A percentile compares a stretch with the other conserved stretches of the same genome.
phyloP scores from a whole-genome alignment of 1,139 yeast genomes.

The Yamadazyma atlantica region DNA sequence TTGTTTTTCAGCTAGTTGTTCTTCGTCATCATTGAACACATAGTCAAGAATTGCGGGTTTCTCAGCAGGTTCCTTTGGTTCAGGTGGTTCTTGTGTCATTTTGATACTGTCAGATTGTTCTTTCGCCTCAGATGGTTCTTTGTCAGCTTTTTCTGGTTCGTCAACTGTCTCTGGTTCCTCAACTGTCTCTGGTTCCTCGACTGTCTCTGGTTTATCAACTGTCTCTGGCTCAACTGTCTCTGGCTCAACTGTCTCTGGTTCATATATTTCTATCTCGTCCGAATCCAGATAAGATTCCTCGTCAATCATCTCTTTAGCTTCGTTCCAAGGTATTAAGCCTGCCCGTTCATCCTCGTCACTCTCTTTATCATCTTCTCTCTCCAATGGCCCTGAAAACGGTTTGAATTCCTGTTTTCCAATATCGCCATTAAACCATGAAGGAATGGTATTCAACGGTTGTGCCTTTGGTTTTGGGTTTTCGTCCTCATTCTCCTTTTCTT shows the following conservation, averaged over 20 bases:
- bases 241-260: background rate
- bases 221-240: background rate
- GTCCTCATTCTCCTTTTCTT: constrained; percentile 3
- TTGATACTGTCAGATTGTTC: background rate
- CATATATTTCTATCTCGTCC: constrained; percentile 6
- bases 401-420: constrained; percentile 13
- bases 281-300: constrained; percentile 4
- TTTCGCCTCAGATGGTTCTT: background rate
- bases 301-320: constrained; percentile 30
- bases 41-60: constrained; percentile 40
- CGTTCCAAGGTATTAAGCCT: constrained; percentile 51
- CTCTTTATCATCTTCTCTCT: constrained; percentile 11
- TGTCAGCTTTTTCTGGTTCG: background rate
- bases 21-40: constrained; percentile 77
- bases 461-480: background rate
- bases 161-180: background rate
- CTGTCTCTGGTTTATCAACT: too few relatives aligned
- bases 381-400: constrained; percentile 12
- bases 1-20: constrained; percentile 59
- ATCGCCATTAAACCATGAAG: constrained; percentile 32
- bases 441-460: constrained; percentile 17
- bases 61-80: background rate
- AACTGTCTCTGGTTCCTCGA: constrained; percentile 1
- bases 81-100: background rate
- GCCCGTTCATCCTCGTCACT: constrained; percentile 44